These are phyloP conservation scores for Aurifilum marmelostoma DNA, from an alignment of 2,329 filamentous ascomycete species.

Conservation along the genomic window DNA sequence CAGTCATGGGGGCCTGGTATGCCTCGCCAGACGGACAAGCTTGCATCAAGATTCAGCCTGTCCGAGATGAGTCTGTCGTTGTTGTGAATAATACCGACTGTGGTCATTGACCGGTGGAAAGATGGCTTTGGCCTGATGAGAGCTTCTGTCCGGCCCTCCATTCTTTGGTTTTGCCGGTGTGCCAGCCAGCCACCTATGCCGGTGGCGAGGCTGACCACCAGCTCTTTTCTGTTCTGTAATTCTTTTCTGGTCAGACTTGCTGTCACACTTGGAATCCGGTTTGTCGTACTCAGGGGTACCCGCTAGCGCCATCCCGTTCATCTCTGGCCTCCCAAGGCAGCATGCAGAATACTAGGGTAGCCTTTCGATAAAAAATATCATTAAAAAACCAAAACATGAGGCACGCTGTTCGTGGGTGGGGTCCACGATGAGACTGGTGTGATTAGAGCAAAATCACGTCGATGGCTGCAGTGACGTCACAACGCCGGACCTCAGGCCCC, in stretches of 20 bases:
- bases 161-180: neutral
- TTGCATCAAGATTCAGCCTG: conserved; percentile 3
- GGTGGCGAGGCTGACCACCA: neutral
- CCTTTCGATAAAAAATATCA: too few species aligned
- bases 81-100: neutral
- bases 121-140: too few species aligned
- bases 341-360: too few species aligned
- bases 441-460: neutral
- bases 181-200: conserved; percentile 1
- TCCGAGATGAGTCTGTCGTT: neutral
- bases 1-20: neutral
- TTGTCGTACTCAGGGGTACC: neutral
- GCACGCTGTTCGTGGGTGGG: neutral
- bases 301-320: neutral
- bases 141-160: too few species aligned
- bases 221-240: neutral
- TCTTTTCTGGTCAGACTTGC: neutral
- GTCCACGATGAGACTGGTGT: neutral
- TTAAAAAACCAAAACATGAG: too few species aligned
- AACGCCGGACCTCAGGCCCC: neutral
- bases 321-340: neutral
- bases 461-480: conserved; percentile 19
- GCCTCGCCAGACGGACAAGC: neutral
- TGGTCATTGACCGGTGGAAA: neutral
- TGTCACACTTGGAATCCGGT: neutral